Conservation (phyloP, 2,329 filamentous ascomycete genomes). For the Amphichorda felina region DNA sequence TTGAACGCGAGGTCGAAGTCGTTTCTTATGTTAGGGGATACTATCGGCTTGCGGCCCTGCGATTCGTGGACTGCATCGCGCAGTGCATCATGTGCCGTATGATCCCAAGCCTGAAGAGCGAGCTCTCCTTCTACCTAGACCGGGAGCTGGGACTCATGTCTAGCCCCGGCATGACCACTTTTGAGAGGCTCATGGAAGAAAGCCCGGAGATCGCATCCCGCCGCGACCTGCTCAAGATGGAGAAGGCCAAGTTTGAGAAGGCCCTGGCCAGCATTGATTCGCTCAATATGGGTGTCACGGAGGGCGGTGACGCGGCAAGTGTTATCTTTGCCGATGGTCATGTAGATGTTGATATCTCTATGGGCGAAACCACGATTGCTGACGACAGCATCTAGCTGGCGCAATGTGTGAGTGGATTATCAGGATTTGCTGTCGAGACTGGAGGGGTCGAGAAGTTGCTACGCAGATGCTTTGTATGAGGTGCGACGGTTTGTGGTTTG, state of each 20-base stretch:
- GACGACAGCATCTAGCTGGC: not conserved
- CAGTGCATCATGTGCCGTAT: constrained; percentile 36
- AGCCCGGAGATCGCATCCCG: constrained; percentile 27
- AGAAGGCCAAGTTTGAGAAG: constrained; percentile 32
- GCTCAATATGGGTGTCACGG: constrained; percentile 23
- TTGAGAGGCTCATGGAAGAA: constrained; percentile 34
- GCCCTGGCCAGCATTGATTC: constrained; percentile 32
- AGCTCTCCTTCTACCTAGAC: constrained; percentile 30
- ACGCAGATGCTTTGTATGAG: no score
- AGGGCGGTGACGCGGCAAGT: constrained; percentile 1
- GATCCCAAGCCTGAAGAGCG: constrained; percentile 28
- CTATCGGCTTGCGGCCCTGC: constrained; percentile 52
- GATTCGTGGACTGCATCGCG: constrained; percentile 47
- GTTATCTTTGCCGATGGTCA: constrained; percentile 1
- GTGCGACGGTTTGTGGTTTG: no score
- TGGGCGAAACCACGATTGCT: not conserved
- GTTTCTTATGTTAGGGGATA: constrained; percentile 55
- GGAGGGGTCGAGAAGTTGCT: no score
- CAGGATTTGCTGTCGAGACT: no score
- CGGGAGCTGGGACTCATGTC: constrained; percentile 26
- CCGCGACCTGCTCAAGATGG: constrained; percentile 27
- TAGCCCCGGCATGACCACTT: constrained; percentile 16
- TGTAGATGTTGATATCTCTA: not conserved
- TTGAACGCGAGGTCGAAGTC: constrained; percentile 46
- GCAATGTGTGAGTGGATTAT: no score